Evolutionary conservation across 441 rosid genomes (phyloP).

Genomic region (Croton setiger): DNA sequence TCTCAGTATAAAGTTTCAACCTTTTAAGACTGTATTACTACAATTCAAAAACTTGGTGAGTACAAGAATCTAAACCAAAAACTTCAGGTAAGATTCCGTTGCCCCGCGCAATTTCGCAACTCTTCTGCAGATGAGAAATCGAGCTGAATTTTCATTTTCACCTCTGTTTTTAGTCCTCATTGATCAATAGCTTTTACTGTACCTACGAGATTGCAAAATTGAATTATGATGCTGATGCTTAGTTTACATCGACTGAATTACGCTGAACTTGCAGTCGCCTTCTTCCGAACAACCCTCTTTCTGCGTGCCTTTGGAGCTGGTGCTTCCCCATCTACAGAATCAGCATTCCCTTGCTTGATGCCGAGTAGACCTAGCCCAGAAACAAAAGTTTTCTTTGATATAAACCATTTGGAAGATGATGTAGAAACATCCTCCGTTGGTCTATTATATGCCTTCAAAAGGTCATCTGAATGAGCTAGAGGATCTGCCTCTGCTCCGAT

Average conservation of each 20-base stretch:
- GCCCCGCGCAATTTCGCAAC: background rate
- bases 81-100: background rate
- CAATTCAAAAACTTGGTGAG: background rate
- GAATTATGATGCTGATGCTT: conserved; percentile 12
- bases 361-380: conserved; percentile 84
- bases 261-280: conserved; percentile 52
- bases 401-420: conserved; percentile 71
- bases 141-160: background rate
- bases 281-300: conserved; percentile 87
- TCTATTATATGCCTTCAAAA: conserved; percentile 68
- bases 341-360: conserved; percentile 55
- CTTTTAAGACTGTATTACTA: conserved; percentile 3
- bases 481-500: conserved; percentile 92
- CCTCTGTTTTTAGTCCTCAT: background rate
- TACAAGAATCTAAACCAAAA: background rate
- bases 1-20: background rate
- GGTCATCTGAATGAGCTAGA: conserved; percentile 66
- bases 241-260: conserved; percentile 20
- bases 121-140: background rate
- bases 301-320: conserved; percentile 63
- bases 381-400: conserved; percentile 74
- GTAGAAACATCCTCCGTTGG: conserved; percentile 39
- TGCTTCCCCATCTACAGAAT: conserved; percentile 39
- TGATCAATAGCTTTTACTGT: conserved; percentile 8
- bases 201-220: conserved; percentile 36